These are phyloP conservation scores for Hygrocybe punicea DNA, from an alignment of 768 basidiomycete species.

Conservation along the genomic window DNA sequence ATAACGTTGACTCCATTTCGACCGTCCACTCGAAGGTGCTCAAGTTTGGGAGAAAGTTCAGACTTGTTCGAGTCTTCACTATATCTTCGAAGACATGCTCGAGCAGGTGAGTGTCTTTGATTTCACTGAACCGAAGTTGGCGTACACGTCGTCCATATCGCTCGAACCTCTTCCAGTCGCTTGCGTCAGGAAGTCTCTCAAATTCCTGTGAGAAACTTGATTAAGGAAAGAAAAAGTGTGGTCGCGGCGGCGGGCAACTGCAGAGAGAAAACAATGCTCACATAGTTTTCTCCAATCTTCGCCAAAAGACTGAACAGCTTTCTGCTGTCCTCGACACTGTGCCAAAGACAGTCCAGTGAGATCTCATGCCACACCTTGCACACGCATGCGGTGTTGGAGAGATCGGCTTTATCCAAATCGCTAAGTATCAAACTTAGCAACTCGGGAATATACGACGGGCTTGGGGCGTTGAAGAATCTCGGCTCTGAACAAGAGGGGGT, in stretches of 20 bases:
- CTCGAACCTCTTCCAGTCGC: constrained; percentile 55
- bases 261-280: constrained; percentile 8
- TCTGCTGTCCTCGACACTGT: constrained; percentile 44
- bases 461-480: too few relatives aligned
- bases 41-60: constrained; percentile 55
- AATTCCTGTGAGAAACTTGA: constrained; percentile 36
- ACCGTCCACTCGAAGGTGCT: constrained; percentile 47
- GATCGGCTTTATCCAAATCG: constrained; percentile 36
- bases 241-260: too few relatives aligned
- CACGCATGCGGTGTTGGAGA: constrained; percentile 43
- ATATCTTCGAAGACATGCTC: constrained; percentile 51
- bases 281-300: constrained; percentile 37
- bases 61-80: constrained; percentile 50
- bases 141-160: constrained; percentile 53
- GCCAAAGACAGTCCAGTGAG: constrained; percentile 59
- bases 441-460: constrained; percentile 44
- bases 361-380: constrained; percentile 59
- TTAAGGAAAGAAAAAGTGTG: background rate
- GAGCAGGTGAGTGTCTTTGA: constrained; percentile 23
- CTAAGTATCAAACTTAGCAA: constrained; percentile 55
- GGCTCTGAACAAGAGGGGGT: too few relatives aligned
- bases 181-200: constrained; percentile 38
- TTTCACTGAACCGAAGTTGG: constrained; percentile 22
- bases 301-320: constrained; percentile 49
- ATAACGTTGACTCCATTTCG: constrained; percentile 20